A percentile compares a stretch with the other conserved stretches of the same genome.
These are phyloP conservation scores for Stagonosporopsis chrysanthemi DNA, from an alignment of 2,329 filamentous ascomycete genomes.

Conservation along the genomic window DNA sequence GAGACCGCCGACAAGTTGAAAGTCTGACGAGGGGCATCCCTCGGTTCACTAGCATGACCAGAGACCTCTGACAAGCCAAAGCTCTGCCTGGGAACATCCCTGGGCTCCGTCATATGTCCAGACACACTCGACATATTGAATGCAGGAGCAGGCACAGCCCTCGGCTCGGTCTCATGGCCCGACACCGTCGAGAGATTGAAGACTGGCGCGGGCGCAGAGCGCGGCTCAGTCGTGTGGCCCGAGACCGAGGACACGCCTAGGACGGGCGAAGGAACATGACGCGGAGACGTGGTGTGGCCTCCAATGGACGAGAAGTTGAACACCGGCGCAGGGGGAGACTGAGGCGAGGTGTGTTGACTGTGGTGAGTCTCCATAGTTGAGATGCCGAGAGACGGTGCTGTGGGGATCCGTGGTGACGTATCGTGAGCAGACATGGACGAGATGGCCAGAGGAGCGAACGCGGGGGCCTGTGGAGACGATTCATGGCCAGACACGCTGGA, in stretches of 20 bases:
- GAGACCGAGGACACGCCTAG: constrained; percentile 31
- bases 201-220: constrained; percentile 19
- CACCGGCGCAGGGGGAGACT: constrained; percentile 17
- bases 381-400: constrained; percentile 20
- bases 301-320: constrained; percentile 29
- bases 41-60: constrained; percentile 31
- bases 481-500: constrained; percentile 38
- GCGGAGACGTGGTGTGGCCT: constrained; percentile 36
- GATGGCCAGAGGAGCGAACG: constrained; percentile 26
- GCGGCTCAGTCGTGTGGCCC: constrained; percentile 36
- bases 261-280: constrained; percentile 19
- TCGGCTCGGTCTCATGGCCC: constrained; percentile 34
- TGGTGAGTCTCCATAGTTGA: constrained; percentile 33
- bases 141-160: constrained; percentile 20
- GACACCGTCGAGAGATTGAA: constrained; percentile 32
- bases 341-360: constrained; percentile 31
- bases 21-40: constrained; percentile 17
- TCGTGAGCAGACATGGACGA: constrained; percentile 34
- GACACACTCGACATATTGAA: constrained; percentile 35
- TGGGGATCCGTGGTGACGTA: constrained; percentile 31
- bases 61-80: constrained; percentile 36
- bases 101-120: constrained; percentile 37
- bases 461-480: constrained; percentile 32
- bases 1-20: constrained; percentile 33
- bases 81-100: constrained; percentile 29